Evolutionary conservation across 1,284 basidiomycete species (phyloP), one percentile per base, ranked within the genome.

Genomic region (Boletellus dicymbophilus): DNA sequence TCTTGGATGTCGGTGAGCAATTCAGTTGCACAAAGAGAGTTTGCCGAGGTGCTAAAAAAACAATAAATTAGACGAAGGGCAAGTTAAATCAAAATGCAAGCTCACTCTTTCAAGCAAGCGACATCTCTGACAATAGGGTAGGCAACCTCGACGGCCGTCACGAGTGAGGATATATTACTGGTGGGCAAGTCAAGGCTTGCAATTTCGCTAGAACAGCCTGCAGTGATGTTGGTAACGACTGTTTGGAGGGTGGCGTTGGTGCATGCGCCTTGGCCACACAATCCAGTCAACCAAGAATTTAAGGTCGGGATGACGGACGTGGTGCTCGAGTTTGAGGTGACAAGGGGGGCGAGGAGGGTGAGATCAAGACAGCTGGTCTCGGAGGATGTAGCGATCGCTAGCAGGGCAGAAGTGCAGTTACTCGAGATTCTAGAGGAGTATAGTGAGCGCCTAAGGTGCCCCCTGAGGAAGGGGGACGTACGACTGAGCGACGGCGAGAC

Each of bases 41-140:
- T 73, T 49, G 63, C 58, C n/a, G 67, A 62, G 37, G 72, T 72
- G 60, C 72, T 74, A 41, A 0, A 18, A n/a, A n/a, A 26, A 42
- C n/a, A 20, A 44, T 20, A 6, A 21, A 15, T 49, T 9, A 53
- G 48, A 39, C 6, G 28, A 40, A 6, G 15, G 16, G 20, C 15
- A 41, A 34, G 25, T 36, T 25, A 4, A 6, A 37, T n/a, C 27
- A 16, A 36, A 31, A 44, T 21, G 31, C 2, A 27, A 16, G 72
- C 81, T 59, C 54, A 85, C 82, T 84, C 79, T 54, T 78, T 71
- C 58, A 86, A 67, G 61, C 84, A 84, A 10, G 65, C 69, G 18
- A 79, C 58, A 56, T 79, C 57, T 51, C 84, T 74, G 25, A 72
- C 68, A 15, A 76, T 68, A 11, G 81, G 78, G 67, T 84, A 87